Conservation (phyloP, 306 rosid species). For the Cicer yamashitae region DNA sequence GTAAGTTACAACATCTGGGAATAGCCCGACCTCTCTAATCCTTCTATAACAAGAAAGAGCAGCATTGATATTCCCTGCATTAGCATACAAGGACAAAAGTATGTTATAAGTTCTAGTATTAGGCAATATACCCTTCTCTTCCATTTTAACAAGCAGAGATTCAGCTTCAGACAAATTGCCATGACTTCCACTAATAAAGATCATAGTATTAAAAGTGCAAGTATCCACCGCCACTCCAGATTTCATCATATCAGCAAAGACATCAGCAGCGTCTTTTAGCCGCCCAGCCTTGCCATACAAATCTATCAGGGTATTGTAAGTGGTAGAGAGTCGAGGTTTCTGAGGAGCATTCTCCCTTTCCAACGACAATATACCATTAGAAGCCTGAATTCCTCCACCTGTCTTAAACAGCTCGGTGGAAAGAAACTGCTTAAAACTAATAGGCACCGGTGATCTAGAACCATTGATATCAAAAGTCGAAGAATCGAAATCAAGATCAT, state of each 20-base stretch:
- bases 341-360: slow-evolving; percentile 41
- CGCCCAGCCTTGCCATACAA: slow-evolving; percentile 92
- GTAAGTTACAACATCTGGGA: slow-evolving; percentile 76
- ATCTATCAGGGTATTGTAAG: slow-evolving; percentile 82
- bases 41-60: slow-evolving; percentile 65
- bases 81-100: slow-evolving; percentile 77
- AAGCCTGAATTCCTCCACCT: slow-evolving; percentile 61
- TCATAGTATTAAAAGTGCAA: slow-evolving; percentile 87
- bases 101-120: slow-evolving; percentile 87
- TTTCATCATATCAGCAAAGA: slow-evolving; percentile 80
- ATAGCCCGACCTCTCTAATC: slow-evolving; percentile 78
- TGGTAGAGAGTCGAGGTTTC: slow-evolving; percentile 70
- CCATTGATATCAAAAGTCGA: slow-evolving; percentile 44
- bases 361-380: slow-evolving; percentile 26
- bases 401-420: slow-evolving; percentile 90
- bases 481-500: slow-evolving; percentile 72
- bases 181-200: slow-evolving; percentile 78
- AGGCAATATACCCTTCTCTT: slow-evolving; percentile 72
- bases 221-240: slow-evolving; percentile 81
- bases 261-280: slow-evolving; percentile 76
- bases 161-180: slow-evolving; percentile 85
- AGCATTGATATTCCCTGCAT: slow-evolving; percentile 65
- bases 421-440: slow-evolving; percentile 79
- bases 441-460: slow-evolving; percentile 52
- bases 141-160: slow-evolving; percentile 81